phyloP scores from a whole-genome alignment of 2,329 filamentous ascomycete species.

The Neonectria coccinea region DNA sequence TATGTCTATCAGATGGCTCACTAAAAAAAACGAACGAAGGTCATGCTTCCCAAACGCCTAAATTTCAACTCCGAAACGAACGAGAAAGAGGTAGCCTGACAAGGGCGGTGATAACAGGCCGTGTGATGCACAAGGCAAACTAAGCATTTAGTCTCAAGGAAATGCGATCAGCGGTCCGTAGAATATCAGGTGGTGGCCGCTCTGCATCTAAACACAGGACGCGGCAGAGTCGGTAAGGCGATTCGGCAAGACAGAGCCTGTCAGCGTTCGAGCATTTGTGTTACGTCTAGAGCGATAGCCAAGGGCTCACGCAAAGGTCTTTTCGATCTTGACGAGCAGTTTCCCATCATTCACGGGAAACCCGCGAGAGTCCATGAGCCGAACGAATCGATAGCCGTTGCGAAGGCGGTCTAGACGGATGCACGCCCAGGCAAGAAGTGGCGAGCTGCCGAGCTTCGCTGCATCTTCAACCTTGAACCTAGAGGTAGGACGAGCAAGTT shows the following conservation, averaged over 20 bases:
- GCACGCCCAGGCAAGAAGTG: constrained; percentile 67
- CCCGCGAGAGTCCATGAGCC: constrained; percentile 60
- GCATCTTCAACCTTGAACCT: constrained; percentile 69
- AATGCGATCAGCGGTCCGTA: neutral
- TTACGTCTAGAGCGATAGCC: neutral
- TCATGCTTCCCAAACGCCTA: constrained; percentile 18
- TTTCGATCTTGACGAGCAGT: constrained; percentile 65
- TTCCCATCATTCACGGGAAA: constrained; percentile 58
- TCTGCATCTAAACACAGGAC: neutral
- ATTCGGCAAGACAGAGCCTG: neutral
- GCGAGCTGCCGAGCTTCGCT: constrained; percentile 51
- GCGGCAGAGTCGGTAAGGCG: constrained; percentile 16
- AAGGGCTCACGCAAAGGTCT: constrained; percentile 53
- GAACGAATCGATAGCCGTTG: constrained; percentile 66
- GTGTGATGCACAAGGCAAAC: constrained; percentile 3
- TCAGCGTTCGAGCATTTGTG: neutral
- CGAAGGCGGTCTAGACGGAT: constrained; percentile 69
- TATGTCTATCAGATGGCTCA: constrained; percentile 20
- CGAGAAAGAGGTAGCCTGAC: neutral
- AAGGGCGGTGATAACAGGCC: neutral
- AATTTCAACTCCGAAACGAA: constrained; percentile 1
- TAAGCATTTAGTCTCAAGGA: neutral
- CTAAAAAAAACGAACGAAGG: neutral
- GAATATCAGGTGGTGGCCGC: constrained; percentile 1
- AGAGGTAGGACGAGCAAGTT: constrained; percentile 28